Base-by-base conservation (phyloP, 1,284 basidiomycete species). In the Rhodotorula sp. region DNA sequence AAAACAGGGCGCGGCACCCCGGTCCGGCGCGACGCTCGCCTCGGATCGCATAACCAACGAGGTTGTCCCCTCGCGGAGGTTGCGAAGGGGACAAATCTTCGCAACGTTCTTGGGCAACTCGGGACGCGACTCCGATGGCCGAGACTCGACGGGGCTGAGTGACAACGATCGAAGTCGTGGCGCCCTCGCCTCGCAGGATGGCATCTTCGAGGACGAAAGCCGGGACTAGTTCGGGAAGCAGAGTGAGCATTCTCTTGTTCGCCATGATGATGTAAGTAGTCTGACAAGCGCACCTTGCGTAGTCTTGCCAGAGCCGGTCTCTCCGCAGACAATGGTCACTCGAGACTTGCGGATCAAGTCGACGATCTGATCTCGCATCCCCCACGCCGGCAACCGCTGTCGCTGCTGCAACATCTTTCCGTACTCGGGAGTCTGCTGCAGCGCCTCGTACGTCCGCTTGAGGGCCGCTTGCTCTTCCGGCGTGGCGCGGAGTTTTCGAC, bases 121-220 rank as follows among this genome's bases (percentile, higher is more conserved):
- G 89, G 23, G 89, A 85, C 4, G 94, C 91, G 7, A 97, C 91
- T 5, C 92, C 92, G 71, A 95, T 88, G 0, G 94, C 94, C 34
- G 92, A 91, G 19, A 97, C 87, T 78, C 93, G 86, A 31, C 95
- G 87, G 21, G 94, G 94, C 79, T 97, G 94, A 3, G 95, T 97
- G 19, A 95, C 85, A 58, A 97, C 83, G 64, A 97, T 93, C 31
- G 87, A 90, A 54, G 89, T 88, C 48, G 84, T 83, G 19, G 88
- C 87, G 16, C 92, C 93, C 47, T 83, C 81, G 8, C 85, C 84
- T 0, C 84, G 81, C 14, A 82, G 76, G 69, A 97, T 94, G 60
- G 91, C 85, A 69, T 85, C 87, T 78, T 97, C 94, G 47, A 82
- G 76, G n/a, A 82, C 75, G 62, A 76, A 78, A 14, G 73, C 66